Conservation (phyloP, 2,329 filamentous ascomycete species). For the Cladophialophora carrionii region DNA sequence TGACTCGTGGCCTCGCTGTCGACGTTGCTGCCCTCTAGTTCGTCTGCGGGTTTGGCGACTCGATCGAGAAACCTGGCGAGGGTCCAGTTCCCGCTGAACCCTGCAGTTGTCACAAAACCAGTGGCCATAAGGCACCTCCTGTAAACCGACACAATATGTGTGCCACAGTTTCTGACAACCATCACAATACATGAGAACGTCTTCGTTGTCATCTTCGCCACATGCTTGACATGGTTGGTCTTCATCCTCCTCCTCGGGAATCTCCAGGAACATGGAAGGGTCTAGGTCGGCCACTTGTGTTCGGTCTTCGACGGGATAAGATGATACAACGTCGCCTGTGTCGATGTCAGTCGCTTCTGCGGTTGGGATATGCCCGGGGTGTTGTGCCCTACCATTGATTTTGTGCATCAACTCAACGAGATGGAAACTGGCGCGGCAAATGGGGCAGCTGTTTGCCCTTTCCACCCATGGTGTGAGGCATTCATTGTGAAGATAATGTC, state of each 20-base stretch:
- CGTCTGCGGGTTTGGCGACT: conserved; percentile 53
- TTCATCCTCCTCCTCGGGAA: conserved; percentile 69
- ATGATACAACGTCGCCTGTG: conserved; percentile 60
- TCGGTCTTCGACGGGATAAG: conserved; percentile 59
- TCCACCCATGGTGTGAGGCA: conserved; percentile 95
- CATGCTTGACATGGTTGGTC: conserved; percentile 81
- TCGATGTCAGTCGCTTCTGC: conserved; percentile 20
- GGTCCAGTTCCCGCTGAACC: conserved; percentile 50
- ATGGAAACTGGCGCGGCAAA: conserved; percentile 92
- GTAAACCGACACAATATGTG: conserved; percentile 85
- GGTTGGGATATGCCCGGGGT: not conserved
- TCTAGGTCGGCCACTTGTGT: conserved; percentile 85
- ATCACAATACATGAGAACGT: conserved; percentile 86
- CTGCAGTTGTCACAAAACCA: conserved; percentile 92
- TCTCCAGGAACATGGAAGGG: conserved; percentile 68
- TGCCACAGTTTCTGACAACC: conserved; percentile 88
- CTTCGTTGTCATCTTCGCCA: conserved; percentile 76
- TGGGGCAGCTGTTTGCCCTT: conserved; percentile 95
- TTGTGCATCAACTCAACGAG: conserved; percentile 80
- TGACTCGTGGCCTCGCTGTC: conserved; percentile 52
- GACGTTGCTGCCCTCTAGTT: conserved; percentile 52
- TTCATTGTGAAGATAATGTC: conserved; percentile 88
- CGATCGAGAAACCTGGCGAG: conserved; percentile 43
- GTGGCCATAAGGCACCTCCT: conserved; percentile 71
- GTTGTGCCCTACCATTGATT: conserved; percentile 69